Conservation (phyloP, 2,329 filamentous ascomycete genomes). For the Elsinoe australis region DNA sequence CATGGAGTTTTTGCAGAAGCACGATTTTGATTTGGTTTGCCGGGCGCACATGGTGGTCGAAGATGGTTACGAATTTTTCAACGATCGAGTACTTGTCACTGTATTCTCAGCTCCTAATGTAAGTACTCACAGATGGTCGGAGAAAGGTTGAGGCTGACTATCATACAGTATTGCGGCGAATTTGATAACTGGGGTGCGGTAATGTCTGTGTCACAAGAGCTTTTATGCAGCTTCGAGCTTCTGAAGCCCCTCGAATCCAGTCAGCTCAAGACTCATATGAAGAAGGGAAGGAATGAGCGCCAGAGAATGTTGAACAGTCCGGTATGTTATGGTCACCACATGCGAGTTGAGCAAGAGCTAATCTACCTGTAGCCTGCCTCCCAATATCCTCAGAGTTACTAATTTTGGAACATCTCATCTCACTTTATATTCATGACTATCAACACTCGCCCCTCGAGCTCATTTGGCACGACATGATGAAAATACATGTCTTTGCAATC, state of each 20-base stretch:
- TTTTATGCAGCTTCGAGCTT: constrained; percentile 94
- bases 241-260: constrained; percentile 94
- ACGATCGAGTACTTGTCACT: constrained; percentile 86
- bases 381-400: constrained; percentile 47
- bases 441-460: too few species aligned
- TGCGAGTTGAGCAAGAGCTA: constrained; percentile 17
- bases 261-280: constrained; percentile 96
- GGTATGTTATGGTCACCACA: constrained; percentile 49
- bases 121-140: constrained; percentile 47
- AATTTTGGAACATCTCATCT: constrained; percentile 23
- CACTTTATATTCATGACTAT: too few species aligned
- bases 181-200: constrained; percentile 99
- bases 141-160: constrained; percentile 20
- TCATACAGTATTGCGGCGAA: constrained; percentile 82
- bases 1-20: constrained; percentile 84
- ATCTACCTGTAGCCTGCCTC: constrained; percentile 38
- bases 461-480: too few species aligned
- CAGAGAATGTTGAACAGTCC: constrained; percentile 95
- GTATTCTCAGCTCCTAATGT: constrained; percentile 97
- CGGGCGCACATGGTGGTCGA: constrained; percentile 99
- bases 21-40: constrained; percentile 96
- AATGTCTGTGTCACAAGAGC: constrained; percentile 90
- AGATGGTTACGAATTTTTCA: constrained; percentile 98
- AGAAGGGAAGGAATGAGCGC: constrained; percentile 90
- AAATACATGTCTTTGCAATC: too few species aligned